Evolutionary conservation across 1,139 yeast genomes (phyloP).

Genomic region (Suhomyces coccinellae): DNA sequence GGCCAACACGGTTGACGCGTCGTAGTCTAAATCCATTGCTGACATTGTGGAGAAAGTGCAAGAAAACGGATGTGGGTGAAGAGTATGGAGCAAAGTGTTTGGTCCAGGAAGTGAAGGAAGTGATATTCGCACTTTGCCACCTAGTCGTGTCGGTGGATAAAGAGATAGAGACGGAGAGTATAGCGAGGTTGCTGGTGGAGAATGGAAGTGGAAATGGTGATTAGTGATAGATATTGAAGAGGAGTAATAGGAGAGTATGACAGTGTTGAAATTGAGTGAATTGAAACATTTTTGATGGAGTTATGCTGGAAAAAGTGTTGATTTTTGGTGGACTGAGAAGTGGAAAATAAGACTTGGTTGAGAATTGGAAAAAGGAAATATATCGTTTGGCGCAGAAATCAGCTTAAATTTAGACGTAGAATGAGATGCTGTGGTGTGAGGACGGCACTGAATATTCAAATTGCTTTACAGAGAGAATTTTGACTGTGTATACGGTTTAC

Average conservation of each 20-base stretch:
- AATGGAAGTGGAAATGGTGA: no score
- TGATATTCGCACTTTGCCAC: not conserved
- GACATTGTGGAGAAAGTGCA: slow-evolving; percentile 12
- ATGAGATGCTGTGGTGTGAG: not conserved
- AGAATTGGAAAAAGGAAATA: not conserved
- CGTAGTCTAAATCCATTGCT: slow-evolving; percentile 47
- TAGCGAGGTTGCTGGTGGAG: not conserved
- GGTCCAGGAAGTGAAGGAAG: no score
- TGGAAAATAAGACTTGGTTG: not conserved
- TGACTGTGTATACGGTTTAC: no score
- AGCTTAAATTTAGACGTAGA: no score
- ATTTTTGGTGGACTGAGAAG: not conserved
- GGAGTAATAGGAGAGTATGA: not conserved
- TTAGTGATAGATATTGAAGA: not conserved
- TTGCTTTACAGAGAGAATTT: no score
- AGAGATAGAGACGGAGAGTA: not conserved
- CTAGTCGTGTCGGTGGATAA: not conserved
- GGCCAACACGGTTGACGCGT: slow-evolving; percentile 62
- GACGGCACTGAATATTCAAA: no score
- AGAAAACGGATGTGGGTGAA: not conserved
- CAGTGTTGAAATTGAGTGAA: not conserved
- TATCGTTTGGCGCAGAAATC: not conserved
- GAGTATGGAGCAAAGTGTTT: not conserved
- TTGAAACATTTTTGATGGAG: not conserved
- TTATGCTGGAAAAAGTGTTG: no score